Evolutionary conservation across 257 asterid species (phyloP).

Genomic region (Mitragyna speciosa): DNA sequence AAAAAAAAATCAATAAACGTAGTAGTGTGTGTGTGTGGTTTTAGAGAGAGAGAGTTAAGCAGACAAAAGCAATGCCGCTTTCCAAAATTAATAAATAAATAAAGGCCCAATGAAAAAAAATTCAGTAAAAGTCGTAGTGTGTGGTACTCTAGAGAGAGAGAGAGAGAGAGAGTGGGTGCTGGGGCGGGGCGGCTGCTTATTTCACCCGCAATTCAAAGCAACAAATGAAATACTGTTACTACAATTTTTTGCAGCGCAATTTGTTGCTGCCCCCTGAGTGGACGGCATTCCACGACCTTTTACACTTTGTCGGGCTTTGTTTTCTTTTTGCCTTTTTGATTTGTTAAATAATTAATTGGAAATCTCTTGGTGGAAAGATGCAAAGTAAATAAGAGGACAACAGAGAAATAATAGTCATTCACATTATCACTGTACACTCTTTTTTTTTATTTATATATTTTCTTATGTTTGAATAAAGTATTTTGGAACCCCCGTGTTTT

Average conservation of each 20-base stretch:
- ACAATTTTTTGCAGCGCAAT: conserved; percentile 1
- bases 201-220: conserved; percentile 10
- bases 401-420: no score
- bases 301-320: not conserved
- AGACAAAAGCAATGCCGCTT: conserved; percentile 22
- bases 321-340: no score
- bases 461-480: no score
- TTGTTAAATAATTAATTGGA: no score
- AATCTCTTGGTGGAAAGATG: no score
- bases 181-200: conserved; percentile 22
- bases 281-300: conserved; percentile 14
- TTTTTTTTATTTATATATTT: no score
- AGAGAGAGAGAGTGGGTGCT: not conserved
- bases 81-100: not conserved
- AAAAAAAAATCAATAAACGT: not conserved
- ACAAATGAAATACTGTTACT: not conserved
- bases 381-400: no score
- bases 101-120: not conserved
- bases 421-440: no score
- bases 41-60: not conserved
- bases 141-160: not conserved
- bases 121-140: not conserved
- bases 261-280: conserved; percentile 18
- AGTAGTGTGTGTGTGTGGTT: not conserved
- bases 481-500: no score